A percentile compares a stretch with the other conserved stretches of the same genome.
Evolutionary conservation across 306 rosid species (phyloP).

Genomic region (Benincasa hispida): DNA sequence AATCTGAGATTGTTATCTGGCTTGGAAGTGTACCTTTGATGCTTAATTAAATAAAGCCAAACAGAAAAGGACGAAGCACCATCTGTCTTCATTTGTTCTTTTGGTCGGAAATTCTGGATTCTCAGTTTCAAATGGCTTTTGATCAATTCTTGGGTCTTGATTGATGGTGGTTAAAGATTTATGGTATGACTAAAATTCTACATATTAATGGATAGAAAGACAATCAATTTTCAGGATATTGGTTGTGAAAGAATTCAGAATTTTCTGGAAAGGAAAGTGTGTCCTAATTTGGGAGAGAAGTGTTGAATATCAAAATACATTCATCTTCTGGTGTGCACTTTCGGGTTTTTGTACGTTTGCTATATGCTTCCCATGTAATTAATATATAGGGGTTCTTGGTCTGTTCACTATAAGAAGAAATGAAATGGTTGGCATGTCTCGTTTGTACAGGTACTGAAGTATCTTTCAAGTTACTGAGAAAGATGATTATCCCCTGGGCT

Average conservation of each 20-base stretch:
- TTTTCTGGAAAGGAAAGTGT: background rate
- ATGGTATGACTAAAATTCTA: background rate
- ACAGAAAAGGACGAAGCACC: background rate
- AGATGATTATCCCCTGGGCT: conserved; percentile 64
- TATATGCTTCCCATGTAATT: no score
- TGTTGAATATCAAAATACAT: background rate
- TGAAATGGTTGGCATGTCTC: background rate
- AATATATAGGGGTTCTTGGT: no score
- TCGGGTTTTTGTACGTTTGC: no score
- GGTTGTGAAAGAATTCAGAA: background rate
- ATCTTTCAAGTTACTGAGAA: conserved; percentile 44
- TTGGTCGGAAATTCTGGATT: background rate
- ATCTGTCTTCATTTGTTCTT: background rate
- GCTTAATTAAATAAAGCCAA: background rate
- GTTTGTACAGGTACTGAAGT: conserved; percentile 43
- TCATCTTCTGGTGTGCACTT: no score
- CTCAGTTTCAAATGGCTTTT: no score
- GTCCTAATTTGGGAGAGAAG: background rate
- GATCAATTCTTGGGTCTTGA: no score
- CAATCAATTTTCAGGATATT: background rate
- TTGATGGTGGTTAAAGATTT: background rate
- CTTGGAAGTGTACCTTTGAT: background rate
- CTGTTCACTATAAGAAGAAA: no score
- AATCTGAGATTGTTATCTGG: background rate
- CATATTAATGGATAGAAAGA: background rate